Evolutionary conservation across 2,329 filamentous ascomycete species (phyloP).

Genomic region (Dryadomyces quercivorus): DNA sequence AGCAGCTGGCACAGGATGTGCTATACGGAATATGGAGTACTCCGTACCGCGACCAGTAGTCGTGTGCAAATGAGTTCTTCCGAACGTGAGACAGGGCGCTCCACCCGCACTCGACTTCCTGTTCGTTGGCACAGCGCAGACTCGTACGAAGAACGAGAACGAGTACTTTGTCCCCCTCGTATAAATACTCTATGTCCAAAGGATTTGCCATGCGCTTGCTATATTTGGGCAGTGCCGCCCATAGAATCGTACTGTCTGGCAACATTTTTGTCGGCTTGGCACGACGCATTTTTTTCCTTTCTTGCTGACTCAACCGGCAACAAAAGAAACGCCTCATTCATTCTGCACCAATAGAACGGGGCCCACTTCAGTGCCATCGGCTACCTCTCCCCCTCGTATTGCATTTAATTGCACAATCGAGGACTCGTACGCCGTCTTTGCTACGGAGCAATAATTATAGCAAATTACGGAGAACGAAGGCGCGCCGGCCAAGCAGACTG

Average conservation of each 20-base stretch:
- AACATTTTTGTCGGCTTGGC: background rate
- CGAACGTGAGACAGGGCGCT: background rate
- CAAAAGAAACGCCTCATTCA: background rate
- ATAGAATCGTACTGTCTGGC: no score
- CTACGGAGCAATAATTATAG: background rate
- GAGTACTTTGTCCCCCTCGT: background rate
- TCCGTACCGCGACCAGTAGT: no score
- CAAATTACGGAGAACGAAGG: background rate
- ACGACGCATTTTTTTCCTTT: background rate
- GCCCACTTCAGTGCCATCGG: background rate
- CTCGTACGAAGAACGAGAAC: background rate
- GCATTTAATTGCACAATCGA: background rate
- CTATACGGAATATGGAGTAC: no score
- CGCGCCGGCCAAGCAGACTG: no score
- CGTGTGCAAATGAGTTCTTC: background rate
- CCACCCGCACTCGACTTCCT: background rate
- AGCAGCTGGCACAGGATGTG: background rate
- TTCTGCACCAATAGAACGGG: background rate
- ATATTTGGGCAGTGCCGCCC: no score
- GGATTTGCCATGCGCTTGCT: no score
- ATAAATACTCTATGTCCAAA: no score
- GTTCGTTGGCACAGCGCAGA: background rate
- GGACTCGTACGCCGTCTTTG: background rate
- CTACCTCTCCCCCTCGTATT: background rate
- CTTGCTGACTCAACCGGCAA: background rate